Conservation (phyloP, 1,284 basidiomycete species). For the Ganoderma meredithae region DNA sequence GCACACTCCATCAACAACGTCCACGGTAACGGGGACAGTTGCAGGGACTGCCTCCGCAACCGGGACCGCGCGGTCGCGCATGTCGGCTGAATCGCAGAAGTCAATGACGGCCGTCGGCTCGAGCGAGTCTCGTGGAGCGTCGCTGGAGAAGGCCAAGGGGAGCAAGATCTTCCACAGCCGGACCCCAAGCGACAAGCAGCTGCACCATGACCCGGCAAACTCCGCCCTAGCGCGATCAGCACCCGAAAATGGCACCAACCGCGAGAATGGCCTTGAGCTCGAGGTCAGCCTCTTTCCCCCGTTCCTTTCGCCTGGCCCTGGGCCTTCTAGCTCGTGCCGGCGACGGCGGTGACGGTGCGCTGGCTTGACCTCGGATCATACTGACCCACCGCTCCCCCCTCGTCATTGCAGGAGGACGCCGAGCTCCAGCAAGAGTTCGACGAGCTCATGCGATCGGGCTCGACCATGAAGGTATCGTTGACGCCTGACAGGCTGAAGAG, state of each 20-base stretch:
- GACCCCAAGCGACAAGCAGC: constrained; percentile 41
- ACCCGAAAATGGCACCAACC: constrained; percentile 35
- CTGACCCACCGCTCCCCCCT: neutral
- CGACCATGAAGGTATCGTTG: constrained; percentile 94
- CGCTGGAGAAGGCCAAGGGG: constrained; percentile 64
- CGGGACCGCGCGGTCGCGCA: constrained; percentile 38
- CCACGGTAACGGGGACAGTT: neutral
- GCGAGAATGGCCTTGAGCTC: constrained; percentile 35
- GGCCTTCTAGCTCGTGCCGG: neutral
- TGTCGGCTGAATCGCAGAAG: constrained; percentile 51
- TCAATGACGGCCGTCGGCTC: constrained; percentile 35
- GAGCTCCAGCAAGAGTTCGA: constrained; percentile 83
- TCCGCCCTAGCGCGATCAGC: constrained; percentile 43
- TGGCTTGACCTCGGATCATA: neutral
- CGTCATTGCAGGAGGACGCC: constrained; percentile 52
- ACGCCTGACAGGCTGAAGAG: constrained; percentile 91
- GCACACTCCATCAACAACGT: constrained; percentile 9
- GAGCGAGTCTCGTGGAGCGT: constrained; percentile 51
- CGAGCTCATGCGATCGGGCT: constrained; percentile 84
- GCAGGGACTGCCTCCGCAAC: neutral
- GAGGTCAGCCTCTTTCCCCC: constrained; percentile 33
- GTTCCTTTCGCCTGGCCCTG: constrained; percentile 4
- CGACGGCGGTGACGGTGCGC: constrained; percentile 1
- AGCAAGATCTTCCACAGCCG: constrained; percentile 61
- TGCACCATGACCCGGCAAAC: constrained; percentile 24